A percentile compares a stretch with the other conserved stretches of the same genome.
Conservation (phyloP, 257 asterid species). For the Capsicum chinense region DNA sequence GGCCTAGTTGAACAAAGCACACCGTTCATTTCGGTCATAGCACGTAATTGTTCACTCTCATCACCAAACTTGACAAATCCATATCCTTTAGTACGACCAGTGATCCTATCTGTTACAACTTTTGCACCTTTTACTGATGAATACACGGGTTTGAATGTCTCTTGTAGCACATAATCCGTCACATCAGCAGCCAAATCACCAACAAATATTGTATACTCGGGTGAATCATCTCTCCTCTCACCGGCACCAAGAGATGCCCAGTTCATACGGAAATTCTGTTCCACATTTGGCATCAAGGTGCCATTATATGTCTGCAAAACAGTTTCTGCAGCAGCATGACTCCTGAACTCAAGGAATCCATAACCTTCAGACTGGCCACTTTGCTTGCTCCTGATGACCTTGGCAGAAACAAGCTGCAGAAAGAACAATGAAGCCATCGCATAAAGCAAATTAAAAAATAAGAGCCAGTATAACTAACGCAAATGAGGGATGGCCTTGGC, state of each 20-base stretch:
- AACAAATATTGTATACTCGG: constrained; percentile 78
- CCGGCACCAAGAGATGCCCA: constrained; percentile 91
- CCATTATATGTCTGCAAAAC: constrained; percentile 71
- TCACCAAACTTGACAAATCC: constrained; percentile 86
- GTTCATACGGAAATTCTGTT: constrained; percentile 68
- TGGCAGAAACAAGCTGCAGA: constrained; percentile 66
- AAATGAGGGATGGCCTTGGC: too few species aligned
- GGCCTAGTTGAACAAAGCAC: constrained; percentile 78
- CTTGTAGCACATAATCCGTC: constrained; percentile 68
- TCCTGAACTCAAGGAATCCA: constrained; percentile 83
- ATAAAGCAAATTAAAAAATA: not conserved
- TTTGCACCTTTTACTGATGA: constrained; percentile 82
- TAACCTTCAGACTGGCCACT: constrained; percentile 79
- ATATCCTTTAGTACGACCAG: constrained; percentile 90
- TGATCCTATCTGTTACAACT: constrained; percentile 75
- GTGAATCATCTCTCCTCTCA: constrained; percentile 78
- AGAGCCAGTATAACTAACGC: not conserved
- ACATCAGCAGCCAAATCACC: constrained; percentile 94
- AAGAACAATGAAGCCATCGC: not conserved
- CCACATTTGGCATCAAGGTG: constrained; percentile 66
- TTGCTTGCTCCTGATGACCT: constrained; percentile 76
- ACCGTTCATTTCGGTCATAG: constrained; percentile 91
- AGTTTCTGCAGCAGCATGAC: constrained; percentile 69
- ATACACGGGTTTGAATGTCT: constrained; percentile 66
- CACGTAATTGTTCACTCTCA: constrained; percentile 79